phyloP scores from a whole-genome alignment of 2,329 filamentous ascomycete species.

The Penicillium oxalicum region DNA sequence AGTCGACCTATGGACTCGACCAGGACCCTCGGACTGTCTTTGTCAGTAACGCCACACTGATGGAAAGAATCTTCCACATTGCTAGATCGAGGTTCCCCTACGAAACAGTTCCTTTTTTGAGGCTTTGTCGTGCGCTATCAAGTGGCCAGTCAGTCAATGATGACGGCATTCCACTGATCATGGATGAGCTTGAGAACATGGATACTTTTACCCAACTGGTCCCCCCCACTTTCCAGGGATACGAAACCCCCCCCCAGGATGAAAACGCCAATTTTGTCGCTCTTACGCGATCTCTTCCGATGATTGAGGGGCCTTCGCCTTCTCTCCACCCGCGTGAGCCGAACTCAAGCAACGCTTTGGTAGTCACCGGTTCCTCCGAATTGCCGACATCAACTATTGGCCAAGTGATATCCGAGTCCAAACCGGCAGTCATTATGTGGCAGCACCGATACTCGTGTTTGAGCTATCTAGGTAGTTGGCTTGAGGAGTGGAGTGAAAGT shows the following conservation, averaged over 20 bases:
- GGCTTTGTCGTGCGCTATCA: conserved; percentile 61
- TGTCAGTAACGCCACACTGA: conserved; percentile 52
- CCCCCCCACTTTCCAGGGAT: conserved; percentile 65
- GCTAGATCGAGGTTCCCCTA: conserved; percentile 76
- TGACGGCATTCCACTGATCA: conserved; percentile 49
- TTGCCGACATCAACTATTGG: conserved; percentile 38
- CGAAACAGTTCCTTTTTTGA: conserved; percentile 73
- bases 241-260: conserved; percentile 74
- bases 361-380: conserved; percentile 33
- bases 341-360: conserved; percentile 26
- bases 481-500: conserved; percentile 43
- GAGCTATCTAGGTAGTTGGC: conserved; percentile 68
- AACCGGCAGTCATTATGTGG: conserved; percentile 69
- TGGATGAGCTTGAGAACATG: conserved; percentile 62
- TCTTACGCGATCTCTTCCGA: conserved; percentile 53
- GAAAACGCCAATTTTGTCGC: conserved; percentile 75
- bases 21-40: conserved; percentile 47
- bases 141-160: conserved; percentile 40
- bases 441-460: conserved; percentile 70
- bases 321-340: conserved; percentile 19
- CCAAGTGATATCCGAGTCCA: conserved; percentile 68
- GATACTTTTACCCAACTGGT: conserved; percentile 71
- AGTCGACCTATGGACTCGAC: conserved; percentile 13
- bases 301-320: conserved; percentile 31
- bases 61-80: conserved; percentile 57